Base-by-base conservation (phyloP, 2,329 filamentous ascomycete species). In the Penicillium glabrum region DNA sequence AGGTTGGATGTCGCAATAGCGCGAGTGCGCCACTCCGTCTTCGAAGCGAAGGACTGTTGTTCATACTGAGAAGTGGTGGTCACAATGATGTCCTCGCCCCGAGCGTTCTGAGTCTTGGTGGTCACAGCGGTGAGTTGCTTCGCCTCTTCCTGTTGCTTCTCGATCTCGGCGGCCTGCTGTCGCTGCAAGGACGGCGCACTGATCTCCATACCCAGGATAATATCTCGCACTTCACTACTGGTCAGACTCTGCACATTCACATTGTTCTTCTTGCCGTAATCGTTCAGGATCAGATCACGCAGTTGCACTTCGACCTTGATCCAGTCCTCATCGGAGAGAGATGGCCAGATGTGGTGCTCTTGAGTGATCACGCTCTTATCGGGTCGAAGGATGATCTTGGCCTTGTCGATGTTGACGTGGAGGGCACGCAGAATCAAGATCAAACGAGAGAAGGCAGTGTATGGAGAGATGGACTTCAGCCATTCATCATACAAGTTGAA, bases 201-300 rank as follows among this genome's bases (percentile, higher is more conserved):
- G 57, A 99, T 99, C 74, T 99, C 96, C 96, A 99, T 99, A 83
- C 95, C 95, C 61, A 99, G 79, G 67, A 99, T 99, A 69, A 99
- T 98, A 71, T 99, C 95, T 67, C 95, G 88, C 50, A 99, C 95
- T 85, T 99, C 95, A 68, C 90, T 96, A 72, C 87, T 96, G 1
- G 95, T 99, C 77, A 99, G 82, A 74, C 92, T 96, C 16, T 96
- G 96, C 13, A 95, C 93, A 68, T 99, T 99, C 80, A 99, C 95
- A 67, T 98, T 99, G 82, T 99, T 99, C 85, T 99, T 99, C 85
- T 98, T 99, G 72, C 95, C 95, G 72, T 99, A 99, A 73, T 99
- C 95, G 66, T 98, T 97, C 65, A 99, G 74, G 68, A 99, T 99
- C 63, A 99, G 80, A 80, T 99, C 95, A 74, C 95, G 89, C 43